These are phyloP conservation scores for Leishmania tropica DNA, from an alignment of 208 protist genomes.

Conservation along the genomic window DNA sequence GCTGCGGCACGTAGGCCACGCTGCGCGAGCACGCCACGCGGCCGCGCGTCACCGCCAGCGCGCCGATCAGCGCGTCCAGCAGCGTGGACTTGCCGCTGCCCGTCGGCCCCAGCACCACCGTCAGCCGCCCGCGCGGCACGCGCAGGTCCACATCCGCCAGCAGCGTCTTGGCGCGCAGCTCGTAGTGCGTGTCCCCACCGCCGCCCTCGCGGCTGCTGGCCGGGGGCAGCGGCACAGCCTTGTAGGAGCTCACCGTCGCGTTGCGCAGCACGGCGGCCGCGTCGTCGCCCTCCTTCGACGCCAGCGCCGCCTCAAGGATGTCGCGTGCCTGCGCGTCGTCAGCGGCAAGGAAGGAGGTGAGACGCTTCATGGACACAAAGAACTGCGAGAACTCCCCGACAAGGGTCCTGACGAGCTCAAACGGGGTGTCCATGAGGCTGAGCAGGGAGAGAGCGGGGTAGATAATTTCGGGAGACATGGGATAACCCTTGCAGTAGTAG, in stretches of 20 bases:
- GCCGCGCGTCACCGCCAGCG: conserved; percentile 43
- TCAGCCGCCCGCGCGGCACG: conserved; percentile 37
- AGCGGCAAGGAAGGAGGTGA: conserved; percentile 70
- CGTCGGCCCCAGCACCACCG: conserved; percentile 53
- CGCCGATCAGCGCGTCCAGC: conserved; percentile 49
- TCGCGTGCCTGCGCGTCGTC: conserved; percentile 31
- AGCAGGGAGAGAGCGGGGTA: conserved; percentile 40
- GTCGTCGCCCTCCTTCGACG: neutral
- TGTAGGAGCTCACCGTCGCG: conserved; percentile 50
- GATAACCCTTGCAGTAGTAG: conserved; percentile 47
- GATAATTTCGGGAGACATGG: conserved; percentile 75
- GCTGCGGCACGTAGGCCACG: conserved; percentile 91
- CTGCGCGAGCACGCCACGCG: conserved; percentile 18
- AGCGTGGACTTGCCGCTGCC: conserved; percentile 62
- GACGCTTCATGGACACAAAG: conserved; percentile 73
- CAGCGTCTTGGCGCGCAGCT: conserved; percentile 28
- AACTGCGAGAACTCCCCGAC: conserved; percentile 67
- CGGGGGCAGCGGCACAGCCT: conserved; percentile 48
- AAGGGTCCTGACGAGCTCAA: conserved; percentile 79
- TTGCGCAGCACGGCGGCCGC: conserved; percentile 40
- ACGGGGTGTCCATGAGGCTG: conserved; percentile 39
- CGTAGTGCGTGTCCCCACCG: conserved; percentile 22
- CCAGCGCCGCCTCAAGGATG: conserved; percentile 30
- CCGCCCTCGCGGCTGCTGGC: neutral
- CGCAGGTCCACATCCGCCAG: conserved; percentile 31